Evolutionary conservation across 495 filamentous ascomycete genomes (phyloP).

Genomic region (Glutinoglossum americanum): DNA sequence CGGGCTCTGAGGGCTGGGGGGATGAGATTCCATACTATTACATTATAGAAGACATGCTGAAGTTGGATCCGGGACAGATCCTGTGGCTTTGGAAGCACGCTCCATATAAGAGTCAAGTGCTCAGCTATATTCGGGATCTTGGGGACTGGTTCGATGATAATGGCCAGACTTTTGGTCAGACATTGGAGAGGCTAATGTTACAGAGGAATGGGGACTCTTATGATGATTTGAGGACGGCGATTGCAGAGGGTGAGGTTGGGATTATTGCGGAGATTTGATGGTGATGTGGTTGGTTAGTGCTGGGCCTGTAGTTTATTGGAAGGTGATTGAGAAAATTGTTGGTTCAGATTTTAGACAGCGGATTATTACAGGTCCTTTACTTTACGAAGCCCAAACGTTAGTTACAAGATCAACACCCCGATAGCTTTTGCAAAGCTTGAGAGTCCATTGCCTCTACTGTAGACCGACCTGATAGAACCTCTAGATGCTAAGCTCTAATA

Average conservation of each 20-base stretch:
- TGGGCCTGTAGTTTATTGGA: background rate
- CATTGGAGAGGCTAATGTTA: slow-evolving; percentile 22
- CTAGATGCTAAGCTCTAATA: too few species aligned
- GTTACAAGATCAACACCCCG: too few species aligned
- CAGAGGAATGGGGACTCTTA: slow-evolving; percentile 21
- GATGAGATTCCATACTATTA: slow-evolving; percentile 42
- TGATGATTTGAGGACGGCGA: slow-evolving; percentile 13
- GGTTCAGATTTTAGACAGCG: too few species aligned
- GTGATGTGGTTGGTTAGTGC: background rate
- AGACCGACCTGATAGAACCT: too few species aligned
- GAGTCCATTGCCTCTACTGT: too few species aligned
- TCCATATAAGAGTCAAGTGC: slow-evolving; percentile 30
- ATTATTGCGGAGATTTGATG: background rate
- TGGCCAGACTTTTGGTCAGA: slow-evolving; percentile 36
- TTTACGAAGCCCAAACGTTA: too few species aligned
- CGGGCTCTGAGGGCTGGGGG: slow-evolving; percentile 34
- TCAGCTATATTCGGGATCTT: slow-evolving; percentile 25
- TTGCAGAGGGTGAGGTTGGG: slow-evolving; percentile 7
- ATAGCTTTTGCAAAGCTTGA: too few species aligned
- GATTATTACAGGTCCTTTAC: too few species aligned
- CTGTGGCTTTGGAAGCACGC: slow-evolving; percentile 32
- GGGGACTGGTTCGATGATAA: slow-evolving; percentile 45
- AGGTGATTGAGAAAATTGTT: too few species aligned
- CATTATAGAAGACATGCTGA: slow-evolving; percentile 43
- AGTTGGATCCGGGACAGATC: slow-evolving; percentile 35